phyloP scores from a whole-genome alignment of 352 stramenopile species.

The Phytopythium sindhum region DNA sequence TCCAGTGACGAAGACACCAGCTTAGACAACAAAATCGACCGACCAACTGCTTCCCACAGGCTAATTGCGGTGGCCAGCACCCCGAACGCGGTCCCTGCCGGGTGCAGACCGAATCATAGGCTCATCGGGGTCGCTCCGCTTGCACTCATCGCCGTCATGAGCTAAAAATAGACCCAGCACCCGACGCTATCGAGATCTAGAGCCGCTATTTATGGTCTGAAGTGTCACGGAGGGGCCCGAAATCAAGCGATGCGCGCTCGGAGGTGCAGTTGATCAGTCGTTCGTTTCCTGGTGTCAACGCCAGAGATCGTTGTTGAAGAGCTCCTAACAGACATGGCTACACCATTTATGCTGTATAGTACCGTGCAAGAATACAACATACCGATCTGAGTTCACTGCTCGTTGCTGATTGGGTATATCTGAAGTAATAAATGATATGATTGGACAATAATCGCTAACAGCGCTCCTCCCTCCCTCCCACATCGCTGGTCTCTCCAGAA shows the following conservation, averaged over 20 bases:
- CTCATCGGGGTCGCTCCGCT: too few relatives aligned
- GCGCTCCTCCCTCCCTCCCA: neutral
- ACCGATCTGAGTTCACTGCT: neutral
- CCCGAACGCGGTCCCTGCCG: neutral
- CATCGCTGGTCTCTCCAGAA: too few relatives aligned
- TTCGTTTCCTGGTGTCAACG: too few relatives aligned
- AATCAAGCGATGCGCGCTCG: too few relatives aligned
- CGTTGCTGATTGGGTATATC: neutral
- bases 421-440: too few relatives aligned
- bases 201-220: too few relatives aligned
- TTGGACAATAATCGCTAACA: neutral
- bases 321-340: neutral
- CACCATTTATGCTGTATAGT: neutral
- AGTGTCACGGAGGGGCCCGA: too few relatives aligned
- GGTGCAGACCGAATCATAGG: neutral
- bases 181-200: too few relatives aligned
- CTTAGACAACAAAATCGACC: neutral
- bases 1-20: neutral
- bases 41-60: neutral
- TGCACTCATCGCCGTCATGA: neutral
- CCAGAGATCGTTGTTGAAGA: neutral
- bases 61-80: neutral
- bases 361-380: neutral
- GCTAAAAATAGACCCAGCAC: neutral
- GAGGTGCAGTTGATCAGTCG: too few relatives aligned